phyloP scores from a whole-genome alignment of 108 stramenopile species.

The Ochromonas danica region DNA sequence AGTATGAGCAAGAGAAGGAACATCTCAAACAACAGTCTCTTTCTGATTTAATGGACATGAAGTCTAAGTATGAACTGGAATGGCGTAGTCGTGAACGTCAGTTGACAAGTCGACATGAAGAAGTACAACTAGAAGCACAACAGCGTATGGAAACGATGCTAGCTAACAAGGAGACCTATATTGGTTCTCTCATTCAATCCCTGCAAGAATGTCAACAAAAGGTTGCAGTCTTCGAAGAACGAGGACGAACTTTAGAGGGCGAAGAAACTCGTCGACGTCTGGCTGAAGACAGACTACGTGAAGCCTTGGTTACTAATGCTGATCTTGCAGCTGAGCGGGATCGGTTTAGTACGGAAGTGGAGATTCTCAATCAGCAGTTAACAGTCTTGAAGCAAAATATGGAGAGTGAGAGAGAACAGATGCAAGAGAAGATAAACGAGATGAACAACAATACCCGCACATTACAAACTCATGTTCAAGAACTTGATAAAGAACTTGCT shows the following conservation, averaged over 20 bases:
- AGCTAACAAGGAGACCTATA: neutral
- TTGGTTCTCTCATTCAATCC: neutral
- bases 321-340: neutral
- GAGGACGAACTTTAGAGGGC: neutral
- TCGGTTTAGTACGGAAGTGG: neutral
- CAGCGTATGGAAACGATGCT: neutral
- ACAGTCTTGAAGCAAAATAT: neutral
- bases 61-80: neutral
- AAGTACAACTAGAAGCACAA: neutral
- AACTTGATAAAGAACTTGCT: neutral
- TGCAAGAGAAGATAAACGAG: neutral
- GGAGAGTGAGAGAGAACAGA: neutral
- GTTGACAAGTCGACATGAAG: neutral
- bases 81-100: neutral
- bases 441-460: neutral
- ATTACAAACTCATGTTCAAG: neutral
- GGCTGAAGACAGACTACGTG: slow-evolving; percentile 4
- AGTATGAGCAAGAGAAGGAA: neutral
- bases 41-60: neutral
- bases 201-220: neutral
- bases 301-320: neutral
- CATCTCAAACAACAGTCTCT: neutral
- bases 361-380: neutral
- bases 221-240: neutral
- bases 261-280: neutral